phyloP scores from a whole-genome alignment of 768 basidiomycete species.

The Pleurotus tuber-regium region DNA sequence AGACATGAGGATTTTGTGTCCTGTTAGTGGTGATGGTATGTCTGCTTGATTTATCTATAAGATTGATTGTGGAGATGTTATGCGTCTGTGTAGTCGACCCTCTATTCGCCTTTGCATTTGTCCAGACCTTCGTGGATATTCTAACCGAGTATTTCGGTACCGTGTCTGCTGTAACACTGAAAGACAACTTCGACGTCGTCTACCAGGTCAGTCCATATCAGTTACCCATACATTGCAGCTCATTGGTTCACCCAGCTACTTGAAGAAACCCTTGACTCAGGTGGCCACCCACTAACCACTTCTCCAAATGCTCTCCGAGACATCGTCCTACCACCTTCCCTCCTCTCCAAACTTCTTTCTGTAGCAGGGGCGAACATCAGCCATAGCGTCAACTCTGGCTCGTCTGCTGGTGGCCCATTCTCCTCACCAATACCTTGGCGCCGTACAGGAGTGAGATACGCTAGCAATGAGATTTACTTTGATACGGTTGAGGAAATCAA shows the following conservation, averaged over 20 bases:
- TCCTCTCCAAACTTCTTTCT: conserved; percentile 69
- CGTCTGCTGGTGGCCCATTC: conserved; percentile 53
- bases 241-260: conserved; percentile 55
- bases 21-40: conserved; percentile 83
- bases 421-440: conserved; percentile 95
- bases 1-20: conserved; percentile 76
- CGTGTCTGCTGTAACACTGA: conserved; percentile 75
- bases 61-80: conserved; percentile 4
- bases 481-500: conserved; percentile 83
- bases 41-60: conserved; percentile 15
- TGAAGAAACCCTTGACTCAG: conserved; percentile 93
- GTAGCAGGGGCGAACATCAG: conserved; percentile 51
- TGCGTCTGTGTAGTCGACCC: conserved; percentile 66
- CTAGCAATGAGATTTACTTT: conserved; percentile 91
- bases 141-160: conserved; percentile 85
- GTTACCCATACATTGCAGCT: neutral
- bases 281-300: conserved; percentile 90
- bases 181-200: conserved; percentile 92
- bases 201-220: conserved; percentile 65
- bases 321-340: conserved; percentile 89
- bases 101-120: conserved; percentile 83
- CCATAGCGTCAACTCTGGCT: conserved; percentile 42
- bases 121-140: conserved; percentile 82
- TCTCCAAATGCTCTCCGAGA: conserved; percentile 88
- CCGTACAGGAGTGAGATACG: conserved; percentile 76